Evolutionary conservation across 306 rosid genomes (phyloP), one percentile per base, ranked within the genome.

Genomic region (Lithocarpus polystachyus): DNA sequence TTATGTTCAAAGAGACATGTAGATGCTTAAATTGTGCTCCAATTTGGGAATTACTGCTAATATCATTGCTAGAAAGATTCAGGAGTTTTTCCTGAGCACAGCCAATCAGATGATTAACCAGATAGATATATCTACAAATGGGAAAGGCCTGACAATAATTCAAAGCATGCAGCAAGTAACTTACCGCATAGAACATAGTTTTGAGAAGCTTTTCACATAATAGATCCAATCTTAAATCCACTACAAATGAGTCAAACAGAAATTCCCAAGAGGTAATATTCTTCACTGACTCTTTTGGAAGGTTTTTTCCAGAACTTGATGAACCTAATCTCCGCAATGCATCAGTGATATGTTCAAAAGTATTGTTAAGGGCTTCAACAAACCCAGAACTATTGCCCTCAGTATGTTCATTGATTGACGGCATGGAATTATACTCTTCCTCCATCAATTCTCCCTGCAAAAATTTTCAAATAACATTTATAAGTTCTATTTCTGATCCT

Each of bases 51-150:
- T 72, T 68, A 65, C 69, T 75, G 73, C 17, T 24, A 73, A 74
- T 76, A 65, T 81, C 57, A 23, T 65, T 67, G 75, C 78, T 84
- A 43, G 76, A 45, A 60, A 64, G 78, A 87, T 86, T 89, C 82
- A 82, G 75, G 76, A 83, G 75, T 76, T 87, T 86, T 76, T 78
- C 96, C 99, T 92, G 89, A 76, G 75, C 81, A 89, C 52, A 81
- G 73, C 9, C 71, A 22, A 64, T 29, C 24, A 75, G 61, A 75
- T 68, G 35, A 73, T 67, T 72, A 56, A 74, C 76, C 75, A 74
- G 3, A 76, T 78, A 76, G 78, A 56, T 33, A 80, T 72, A 67
- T 33, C 35, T 35, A 65, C 43, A 80, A 20, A 3, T 55, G 71
- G 13, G 73, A 72, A 71, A 53, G 62, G 55, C 3, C 59, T 8